These are phyloP conservation scores for Stephania japonica DNA, from an alignment of 164 flowering plant genomes.

Conservation along the genomic window DNA sequence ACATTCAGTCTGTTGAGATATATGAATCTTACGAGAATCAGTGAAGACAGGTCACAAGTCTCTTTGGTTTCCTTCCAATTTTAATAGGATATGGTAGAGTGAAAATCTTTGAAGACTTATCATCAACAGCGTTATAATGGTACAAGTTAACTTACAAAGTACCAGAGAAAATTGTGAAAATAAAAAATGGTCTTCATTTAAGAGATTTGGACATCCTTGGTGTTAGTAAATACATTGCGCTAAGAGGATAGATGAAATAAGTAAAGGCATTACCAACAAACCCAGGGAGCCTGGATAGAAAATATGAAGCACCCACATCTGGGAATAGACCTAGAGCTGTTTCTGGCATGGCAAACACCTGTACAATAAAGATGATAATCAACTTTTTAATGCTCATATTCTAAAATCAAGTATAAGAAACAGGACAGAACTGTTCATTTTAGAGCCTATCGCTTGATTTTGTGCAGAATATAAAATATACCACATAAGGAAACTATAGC, in stretches of 20 bases:
- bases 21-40: no score
- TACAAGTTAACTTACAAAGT: not conserved
- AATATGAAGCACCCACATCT: conserved; percentile 87
- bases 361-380: conserved; percentile 12
- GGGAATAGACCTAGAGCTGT: conserved; percentile 86
- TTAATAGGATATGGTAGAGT: no score
- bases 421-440: not conserved
- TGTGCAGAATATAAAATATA: not conserved
- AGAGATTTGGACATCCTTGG: not conserved
- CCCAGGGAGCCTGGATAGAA: conserved; percentile 81
- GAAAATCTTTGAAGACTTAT: no score
- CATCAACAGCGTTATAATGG: no score
- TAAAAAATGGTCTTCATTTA: not conserved
- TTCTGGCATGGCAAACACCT: conserved; percentile 99
- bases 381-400: not conserved
- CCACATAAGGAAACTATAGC: not conserved
- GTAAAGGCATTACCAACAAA: conserved; percentile 53
- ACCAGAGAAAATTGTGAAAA: not conserved
- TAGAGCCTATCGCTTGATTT: no score
- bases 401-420: not conserved
- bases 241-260: not conserved
- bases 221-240: not conserved
- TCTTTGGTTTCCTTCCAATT: no score
- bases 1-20: no score
- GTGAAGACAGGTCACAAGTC: no score